Conservation (phyloP, 768 basidiomycete genomes). For the Postia placenta region DNA sequence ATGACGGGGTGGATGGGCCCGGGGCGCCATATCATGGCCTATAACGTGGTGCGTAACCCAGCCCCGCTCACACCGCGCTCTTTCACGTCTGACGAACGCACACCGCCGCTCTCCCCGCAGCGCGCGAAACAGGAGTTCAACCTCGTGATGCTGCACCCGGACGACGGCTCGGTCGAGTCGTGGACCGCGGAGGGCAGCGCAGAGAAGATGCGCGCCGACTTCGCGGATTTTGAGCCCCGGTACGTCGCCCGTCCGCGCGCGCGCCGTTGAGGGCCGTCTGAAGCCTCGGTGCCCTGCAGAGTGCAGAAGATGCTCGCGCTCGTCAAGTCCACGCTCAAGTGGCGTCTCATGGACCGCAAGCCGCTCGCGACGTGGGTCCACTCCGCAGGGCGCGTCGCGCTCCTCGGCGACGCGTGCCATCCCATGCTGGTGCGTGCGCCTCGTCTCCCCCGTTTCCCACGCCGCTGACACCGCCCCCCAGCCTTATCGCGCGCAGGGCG, state of each 20-base stretch:
- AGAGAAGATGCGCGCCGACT: slow-evolving; percentile 36
- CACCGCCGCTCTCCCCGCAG: slow-evolving; percentile 14
- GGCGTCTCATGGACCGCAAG: slow-evolving; percentile 36
- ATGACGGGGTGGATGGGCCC: slow-evolving; percentile 61
- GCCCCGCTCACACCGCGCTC: neutral
- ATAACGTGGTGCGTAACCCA: slow-evolving; percentile 33
- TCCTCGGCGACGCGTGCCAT: slow-evolving; percentile 38
- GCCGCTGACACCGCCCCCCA: slow-evolving; percentile 4
- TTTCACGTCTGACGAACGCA: neutral
- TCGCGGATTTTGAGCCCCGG: slow-evolving; percentile 37
- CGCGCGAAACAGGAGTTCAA: slow-evolving; percentile 30
- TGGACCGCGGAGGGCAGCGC: slow-evolving; percentile 38
- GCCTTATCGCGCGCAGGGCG: slow-evolving; percentile 39
- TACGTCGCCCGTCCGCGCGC: no score
- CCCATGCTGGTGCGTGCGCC: slow-evolving; percentile 33
- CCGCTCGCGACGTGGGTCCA: slow-evolving; percentile 37
- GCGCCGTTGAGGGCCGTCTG: neutral
- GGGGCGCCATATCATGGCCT: slow-evolving; percentile 37
- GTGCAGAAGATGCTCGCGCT: slow-evolving; percentile 30
- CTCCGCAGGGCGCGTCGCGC: slow-evolving; percentile 25
- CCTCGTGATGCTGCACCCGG: slow-evolving; percentile 31
- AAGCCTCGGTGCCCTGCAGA: slow-evolving; percentile 13
- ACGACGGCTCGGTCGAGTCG: slow-evolving; percentile 34
- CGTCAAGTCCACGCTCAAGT: slow-evolving; percentile 33
- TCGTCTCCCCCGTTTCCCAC: neutral